Evolutionary conservation across 768 basidiomycete species (phyloP).

Genomic region (Suillus sp.): DNA sequence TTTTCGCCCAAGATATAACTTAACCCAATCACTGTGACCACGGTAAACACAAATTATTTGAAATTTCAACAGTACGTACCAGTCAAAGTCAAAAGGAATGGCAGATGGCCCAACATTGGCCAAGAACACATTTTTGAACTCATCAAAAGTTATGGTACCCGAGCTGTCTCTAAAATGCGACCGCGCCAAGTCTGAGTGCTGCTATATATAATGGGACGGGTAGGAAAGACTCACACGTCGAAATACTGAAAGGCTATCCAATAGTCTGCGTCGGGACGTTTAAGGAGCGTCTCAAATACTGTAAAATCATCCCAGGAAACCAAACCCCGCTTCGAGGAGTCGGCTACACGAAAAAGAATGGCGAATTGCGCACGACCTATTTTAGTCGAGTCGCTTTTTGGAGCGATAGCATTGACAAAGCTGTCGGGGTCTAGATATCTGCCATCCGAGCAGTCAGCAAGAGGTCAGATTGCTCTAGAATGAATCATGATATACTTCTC

Average conservation of each 20-base stretch:
- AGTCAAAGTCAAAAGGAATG: slow-evolving; percentile 95
- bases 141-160: slow-evolving; percentile 91
- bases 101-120: slow-evolving; percentile 76
- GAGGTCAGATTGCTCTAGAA: slow-evolving; percentile 24
- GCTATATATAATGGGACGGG: not conserved
- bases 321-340: slow-evolving; percentile 70
- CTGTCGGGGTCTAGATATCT: slow-evolving; percentile 87
- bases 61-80: slow-evolving; percentile 44
- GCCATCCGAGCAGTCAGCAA: slow-evolving; percentile 15
- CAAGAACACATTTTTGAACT: slow-evolving; percentile 91
- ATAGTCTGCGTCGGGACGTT: slow-evolving; percentile 95
- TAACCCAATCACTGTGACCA: slow-evolving; percentile 82
- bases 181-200: slow-evolving; percentile 14
- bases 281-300: slow-evolving; percentile 90
- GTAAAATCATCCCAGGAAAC: slow-evolving; percentile 96
- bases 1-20: slow-evolving; percentile 91
- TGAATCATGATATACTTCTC: slow-evolving; percentile 66
- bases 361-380: slow-evolving; percentile 89
- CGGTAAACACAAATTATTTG: not conserved
- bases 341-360: slow-evolving; percentile 88
- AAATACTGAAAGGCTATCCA: slow-evolving; percentile 97
- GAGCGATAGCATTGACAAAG: slow-evolving; percentile 96
- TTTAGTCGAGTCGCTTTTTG: slow-evolving; percentile 79
- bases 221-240: slow-evolving; percentile 69
- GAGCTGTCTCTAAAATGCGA: slow-evolving; percentile 67